Conservation (phyloP, 768 basidiomycete species). For the Podaxis pistillaris region DNA sequence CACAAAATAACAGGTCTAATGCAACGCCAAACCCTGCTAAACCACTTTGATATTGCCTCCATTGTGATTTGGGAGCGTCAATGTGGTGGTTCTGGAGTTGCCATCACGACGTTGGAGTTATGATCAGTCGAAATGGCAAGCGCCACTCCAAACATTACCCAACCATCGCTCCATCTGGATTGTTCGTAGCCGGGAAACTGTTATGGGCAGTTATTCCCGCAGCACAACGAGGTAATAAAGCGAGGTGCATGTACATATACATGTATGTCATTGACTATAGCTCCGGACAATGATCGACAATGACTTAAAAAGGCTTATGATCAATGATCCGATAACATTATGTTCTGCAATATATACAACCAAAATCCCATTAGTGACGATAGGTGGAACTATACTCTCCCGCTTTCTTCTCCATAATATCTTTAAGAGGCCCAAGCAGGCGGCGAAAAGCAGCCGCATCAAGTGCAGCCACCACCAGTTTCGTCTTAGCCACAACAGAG, state of each 20-base stretch:
- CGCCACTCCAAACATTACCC: neutral
- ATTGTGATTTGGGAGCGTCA: neutral
- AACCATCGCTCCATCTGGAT: neutral
- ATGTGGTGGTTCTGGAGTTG: slow-evolving; percentile 14
- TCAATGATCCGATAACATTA: slow-evolving; percentile 3
- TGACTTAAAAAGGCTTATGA: neutral
- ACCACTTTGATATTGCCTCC: slow-evolving; percentile 14
- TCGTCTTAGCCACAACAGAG: slow-evolving; percentile 84
- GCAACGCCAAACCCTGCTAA: slow-evolving; percentile 8
- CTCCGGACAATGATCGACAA: neutral
- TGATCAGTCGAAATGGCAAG: neutral
- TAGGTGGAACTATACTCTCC: slow-evolving; percentile 64
- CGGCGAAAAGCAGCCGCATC: slow-evolving; percentile 94
- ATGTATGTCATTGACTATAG: neutral
- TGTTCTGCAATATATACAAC: slow-evolving; percentile 9
- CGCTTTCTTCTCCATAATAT: slow-evolving; percentile 91
- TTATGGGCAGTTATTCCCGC: too few species aligned
- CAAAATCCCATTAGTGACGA: slow-evolving; percentile 29
- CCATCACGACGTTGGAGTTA: slow-evolving; percentile 21
- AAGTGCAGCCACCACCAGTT: slow-evolving; percentile 90
- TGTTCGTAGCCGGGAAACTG: too few species aligned
- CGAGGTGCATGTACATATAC: neutral
- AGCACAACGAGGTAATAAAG: neutral
- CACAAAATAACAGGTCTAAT: slow-evolving; percentile 12
- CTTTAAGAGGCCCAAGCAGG: slow-evolving; percentile 86